Percentiles rank a stretch among this genome's conserved stretches.
These are phyloP conservation scores for Detonula confervacea DNA, from an alignment of 352 stramenopile genomes.

Conservation along the genomic window DNA sequence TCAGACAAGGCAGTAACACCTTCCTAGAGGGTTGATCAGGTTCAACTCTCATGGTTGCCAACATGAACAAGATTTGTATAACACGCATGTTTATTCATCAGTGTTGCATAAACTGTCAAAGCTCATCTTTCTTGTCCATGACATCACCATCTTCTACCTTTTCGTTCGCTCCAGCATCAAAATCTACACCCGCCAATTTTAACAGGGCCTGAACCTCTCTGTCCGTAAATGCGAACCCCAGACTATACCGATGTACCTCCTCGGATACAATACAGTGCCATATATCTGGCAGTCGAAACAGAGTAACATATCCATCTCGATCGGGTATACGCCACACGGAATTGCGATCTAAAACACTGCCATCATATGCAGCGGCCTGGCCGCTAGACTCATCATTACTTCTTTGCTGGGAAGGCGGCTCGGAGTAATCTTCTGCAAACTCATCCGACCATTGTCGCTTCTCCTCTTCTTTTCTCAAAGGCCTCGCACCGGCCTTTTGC, in stretches of 20 bases:
- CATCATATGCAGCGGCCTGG: neutral
- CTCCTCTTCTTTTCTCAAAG: constrained; percentile 42
- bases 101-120: constrained; percentile 17
- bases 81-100: too few species aligned
- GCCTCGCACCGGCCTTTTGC: constrained; percentile 46
- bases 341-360: constrained; percentile 31
- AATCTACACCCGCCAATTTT: constrained; percentile 44
- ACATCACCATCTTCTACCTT: neutral
- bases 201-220: constrained; percentile 50
- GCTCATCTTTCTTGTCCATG: constrained; percentile 24
- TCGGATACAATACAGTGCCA: constrained; percentile 62
- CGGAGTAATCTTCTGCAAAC: constrained; percentile 42
- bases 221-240: constrained; percentile 66
- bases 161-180: constrained; percentile 32
- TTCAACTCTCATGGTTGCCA: too few species aligned
- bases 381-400: neutral
- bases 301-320: constrained; percentile 55
- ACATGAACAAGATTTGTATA: too few species aligned
- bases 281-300: constrained; percentile 54
- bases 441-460: constrained; percentile 40
- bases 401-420: too few species aligned
- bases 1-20: too few species aligned
- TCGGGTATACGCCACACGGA: constrained; percentile 55
- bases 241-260: constrained; percentile 62
- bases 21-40: too few species aligned